Conservation (phyloP, 73 alveolate species). For the Tetrahymena borealis region DNA sequence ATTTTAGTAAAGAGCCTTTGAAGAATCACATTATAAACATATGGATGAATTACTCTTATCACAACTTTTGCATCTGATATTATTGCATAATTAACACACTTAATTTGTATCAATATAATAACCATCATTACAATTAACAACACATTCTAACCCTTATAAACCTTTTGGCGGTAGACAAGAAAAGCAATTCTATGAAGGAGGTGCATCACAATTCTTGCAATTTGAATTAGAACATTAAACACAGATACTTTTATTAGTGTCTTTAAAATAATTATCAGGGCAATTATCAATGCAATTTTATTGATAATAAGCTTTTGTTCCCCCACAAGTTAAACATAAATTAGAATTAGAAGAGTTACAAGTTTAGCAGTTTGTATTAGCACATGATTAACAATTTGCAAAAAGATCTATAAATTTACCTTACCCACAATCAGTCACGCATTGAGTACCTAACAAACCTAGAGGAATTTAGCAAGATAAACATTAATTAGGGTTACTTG, state of each 20-base stretch:
- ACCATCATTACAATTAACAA: not conserved
- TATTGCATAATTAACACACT: no score
- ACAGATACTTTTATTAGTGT: not conserved
- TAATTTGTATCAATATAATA: no score
- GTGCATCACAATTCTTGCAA: not conserved
- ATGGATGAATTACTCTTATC: no score
- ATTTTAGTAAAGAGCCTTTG: no score
- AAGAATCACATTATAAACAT: no score
- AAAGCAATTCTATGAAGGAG: not conserved
- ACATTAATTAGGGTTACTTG: not conserved
- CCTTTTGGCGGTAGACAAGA: not conserved
- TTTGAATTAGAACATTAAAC: not conserved
- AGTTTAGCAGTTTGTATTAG: not conserved
- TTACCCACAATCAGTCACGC: not conserved
- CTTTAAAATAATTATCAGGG: not conserved
- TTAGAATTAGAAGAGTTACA: not conserved
- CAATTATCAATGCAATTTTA: not conserved
- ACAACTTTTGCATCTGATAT: no score
- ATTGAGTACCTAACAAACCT: not conserved
- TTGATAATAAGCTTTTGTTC: not conserved
- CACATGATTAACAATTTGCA: not conserved
- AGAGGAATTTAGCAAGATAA: not conserved
- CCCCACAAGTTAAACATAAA: not conserved
- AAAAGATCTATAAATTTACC: not conserved
- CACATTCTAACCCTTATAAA: not conserved